These are phyloP conservation scores for Phycomyces blakesleeanus DNA, from an alignment of 192 early-diverging fungal genomes.

Conservation along the genomic window DNA sequence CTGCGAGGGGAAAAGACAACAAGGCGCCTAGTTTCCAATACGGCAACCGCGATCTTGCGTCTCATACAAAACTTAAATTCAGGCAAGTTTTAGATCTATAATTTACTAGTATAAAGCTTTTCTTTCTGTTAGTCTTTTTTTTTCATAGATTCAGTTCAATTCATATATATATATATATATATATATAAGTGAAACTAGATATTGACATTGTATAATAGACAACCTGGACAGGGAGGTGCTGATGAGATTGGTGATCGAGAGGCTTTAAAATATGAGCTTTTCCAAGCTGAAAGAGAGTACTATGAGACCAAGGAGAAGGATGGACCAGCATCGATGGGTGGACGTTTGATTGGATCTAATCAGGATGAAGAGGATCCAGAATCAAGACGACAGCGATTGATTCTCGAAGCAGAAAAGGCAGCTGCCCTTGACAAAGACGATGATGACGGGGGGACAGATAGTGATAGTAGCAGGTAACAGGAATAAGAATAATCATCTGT, in stretches of 20 bases:
- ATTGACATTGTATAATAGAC: constrained; percentile 30
- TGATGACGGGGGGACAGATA: constrained; percentile 50
- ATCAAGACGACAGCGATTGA: constrained; percentile 33
- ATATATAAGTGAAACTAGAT: background rate
- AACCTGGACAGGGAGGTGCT: constrained; percentile 59
- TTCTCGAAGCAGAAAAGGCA: constrained; percentile 46
- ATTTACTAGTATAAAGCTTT: too few species aligned
- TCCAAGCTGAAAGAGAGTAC: constrained; percentile 63
- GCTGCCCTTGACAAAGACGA: constrained; percentile 56
- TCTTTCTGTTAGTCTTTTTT: too few species aligned
- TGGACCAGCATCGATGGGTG: constrained; percentile 11
- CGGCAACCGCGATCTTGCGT: constrained; percentile 66
- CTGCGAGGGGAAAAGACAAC: constrained; percentile 63
- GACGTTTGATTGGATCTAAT: constrained; percentile 11
- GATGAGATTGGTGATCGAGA: constrained; percentile 58
- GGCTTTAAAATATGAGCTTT: constrained; percentile 57
- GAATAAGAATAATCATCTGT: background rate
- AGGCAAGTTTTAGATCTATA: constrained; percentile 31
- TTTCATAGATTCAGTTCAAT: background rate
- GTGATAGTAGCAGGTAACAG: constrained; percentile 38
- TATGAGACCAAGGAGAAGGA: constrained; percentile 45
- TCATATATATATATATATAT: constrained; percentile 1
- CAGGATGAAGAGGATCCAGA: constrained; percentile 33
- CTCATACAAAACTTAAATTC: constrained; percentile 76
- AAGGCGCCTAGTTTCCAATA: constrained; percentile 60